Evolutionary conservation across 208 protist species (phyloP).

Genomic region (Leishmania braziliensis): DNA sequence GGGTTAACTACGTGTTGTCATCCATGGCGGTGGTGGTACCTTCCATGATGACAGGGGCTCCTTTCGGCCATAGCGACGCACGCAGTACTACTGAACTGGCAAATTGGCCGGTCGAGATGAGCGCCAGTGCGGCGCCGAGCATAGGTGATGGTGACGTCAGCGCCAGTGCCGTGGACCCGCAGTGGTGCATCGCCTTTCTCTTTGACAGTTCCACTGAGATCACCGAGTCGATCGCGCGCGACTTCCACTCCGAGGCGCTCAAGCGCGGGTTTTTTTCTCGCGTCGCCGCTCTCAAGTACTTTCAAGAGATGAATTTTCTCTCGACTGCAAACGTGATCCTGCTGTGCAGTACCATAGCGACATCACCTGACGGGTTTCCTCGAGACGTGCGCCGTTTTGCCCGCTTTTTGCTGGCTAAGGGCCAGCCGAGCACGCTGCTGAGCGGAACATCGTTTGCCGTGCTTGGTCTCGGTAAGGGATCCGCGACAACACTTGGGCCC

Average conservation of each 20-base stretch:
- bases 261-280: constrained; percentile 39
- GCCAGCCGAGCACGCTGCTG: constrained; percentile 37
- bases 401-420: constrained; percentile 40
- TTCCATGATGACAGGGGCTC: not conserved
- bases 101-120: not conserved
- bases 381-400: constrained; percentile 56
- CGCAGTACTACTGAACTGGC: not conserved
- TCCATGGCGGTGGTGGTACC: constrained; percentile 35
- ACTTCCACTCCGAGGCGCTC: constrained; percentile 50
- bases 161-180: constrained; percentile 5
- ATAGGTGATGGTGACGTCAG: too few relatives aligned
- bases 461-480: constrained; percentile 55
- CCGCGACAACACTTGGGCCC: constrained; percentile 32
- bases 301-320: constrained; percentile 54
- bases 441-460: constrained; percentile 47
- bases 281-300: constrained; percentile 50
- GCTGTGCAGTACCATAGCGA: constrained; percentile 61
- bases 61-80: not conserved
- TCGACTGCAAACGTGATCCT: constrained; percentile 44
- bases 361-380: constrained; percentile 46
- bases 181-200: constrained; percentile 49
- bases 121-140: not conserved
- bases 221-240: constrained; percentile 57
- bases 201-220: constrained; percentile 59
- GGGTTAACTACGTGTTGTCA: constrained; percentile 40